These are phyloP conservation scores for Aureobasidium melanogenum DNA, from an alignment of 2,329 filamentous ascomycete genomes.

Conservation along the genomic window DNA sequence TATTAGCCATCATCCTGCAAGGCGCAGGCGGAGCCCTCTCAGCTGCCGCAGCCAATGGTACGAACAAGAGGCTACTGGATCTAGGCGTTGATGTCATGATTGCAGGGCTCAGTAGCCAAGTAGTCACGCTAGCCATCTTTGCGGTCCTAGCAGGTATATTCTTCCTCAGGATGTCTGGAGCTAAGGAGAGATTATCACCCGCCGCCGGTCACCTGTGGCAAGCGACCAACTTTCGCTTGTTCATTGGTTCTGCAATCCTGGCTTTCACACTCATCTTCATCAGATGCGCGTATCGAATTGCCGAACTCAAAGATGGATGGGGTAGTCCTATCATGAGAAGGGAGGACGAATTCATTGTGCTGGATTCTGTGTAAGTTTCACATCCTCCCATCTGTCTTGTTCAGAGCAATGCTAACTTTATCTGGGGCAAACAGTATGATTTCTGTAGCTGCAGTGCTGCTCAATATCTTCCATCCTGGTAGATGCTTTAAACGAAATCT, in stretches of 20 bases:
- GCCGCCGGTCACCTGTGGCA: background rate
- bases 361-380: constrained; percentile 16
- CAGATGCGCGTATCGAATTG: constrained; percentile 23
- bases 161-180: constrained; percentile 5
- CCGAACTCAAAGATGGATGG: constrained; percentile 20
- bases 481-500: constrained; percentile 19
- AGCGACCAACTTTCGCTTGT: constrained; percentile 20
- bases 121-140: constrained; percentile 44
- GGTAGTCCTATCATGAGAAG: constrained; percentile 14
- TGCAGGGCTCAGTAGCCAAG: constrained; percentile 49
- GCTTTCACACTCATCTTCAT: constrained; percentile 22
- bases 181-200: background rate
- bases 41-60: constrained; percentile 35
- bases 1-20: constrained; percentile 51
- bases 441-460: constrained; percentile 19
- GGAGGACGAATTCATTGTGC: constrained; percentile 16
- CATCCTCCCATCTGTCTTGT: too few species aligned
- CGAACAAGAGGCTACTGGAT: constrained; percentile 29
- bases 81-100: constrained; percentile 49
- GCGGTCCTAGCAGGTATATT: constrained; percentile 33
- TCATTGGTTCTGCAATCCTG: constrained; percentile 19
- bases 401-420: background rate
- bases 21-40: constrained; percentile 50
- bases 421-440: background rate
- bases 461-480: constrained; percentile 26